These are phyloP conservation scores for Claviceps cyperi DNA, from an alignment of 2,329 filamentous ascomycete species.

Conservation along the genomic window DNA sequence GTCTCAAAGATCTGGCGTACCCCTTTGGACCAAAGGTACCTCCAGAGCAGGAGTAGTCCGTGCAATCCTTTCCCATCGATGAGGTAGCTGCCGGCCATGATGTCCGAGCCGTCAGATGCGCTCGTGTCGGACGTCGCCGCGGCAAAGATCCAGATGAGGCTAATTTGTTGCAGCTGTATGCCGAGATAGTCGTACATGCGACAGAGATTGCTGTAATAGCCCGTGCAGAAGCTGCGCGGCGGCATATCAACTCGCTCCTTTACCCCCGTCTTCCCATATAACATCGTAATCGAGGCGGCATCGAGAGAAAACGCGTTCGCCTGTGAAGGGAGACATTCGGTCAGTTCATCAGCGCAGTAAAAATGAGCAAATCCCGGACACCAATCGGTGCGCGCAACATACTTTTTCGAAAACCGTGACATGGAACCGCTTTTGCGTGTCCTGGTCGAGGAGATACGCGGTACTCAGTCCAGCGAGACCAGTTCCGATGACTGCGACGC, in stretches of 20 bases:
- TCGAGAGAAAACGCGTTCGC: constrained; percentile 22
- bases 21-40: constrained; percentile 19
- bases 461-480: constrained; percentile 24
- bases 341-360: not conserved
- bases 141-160: constrained; percentile 39
- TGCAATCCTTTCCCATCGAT: constrained; percentile 41
- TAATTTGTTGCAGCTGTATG: constrained; percentile 32
- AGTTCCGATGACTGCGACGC: constrained; percentile 21
- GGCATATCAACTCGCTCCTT: constrained; percentile 25
- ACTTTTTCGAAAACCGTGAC: constrained; percentile 26
- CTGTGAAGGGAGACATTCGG: constrained; percentile 9
- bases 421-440: constrained; percentile 15
- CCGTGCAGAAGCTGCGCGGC: constrained; percentile 22
- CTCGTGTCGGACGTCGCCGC: constrained; percentile 12
- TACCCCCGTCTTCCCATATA: constrained; percentile 15
- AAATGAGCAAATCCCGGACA: too few relatives aligned
- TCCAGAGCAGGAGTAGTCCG: constrained; percentile 27
- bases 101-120: constrained; percentile 6
- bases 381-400: too few relatives aligned
- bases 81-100: constrained; percentile 27
- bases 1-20: constrained; percentile 28
- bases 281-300: constrained; percentile 22
- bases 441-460: constrained; percentile 20
- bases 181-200: constrained; percentile 41
- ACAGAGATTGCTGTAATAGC: constrained; percentile 40